Evolutionary conservation across 805 yeast genomes (phyloP), one percentile per base, ranked within the genome.

Genomic region (Candida nonsorbophila): DNA sequence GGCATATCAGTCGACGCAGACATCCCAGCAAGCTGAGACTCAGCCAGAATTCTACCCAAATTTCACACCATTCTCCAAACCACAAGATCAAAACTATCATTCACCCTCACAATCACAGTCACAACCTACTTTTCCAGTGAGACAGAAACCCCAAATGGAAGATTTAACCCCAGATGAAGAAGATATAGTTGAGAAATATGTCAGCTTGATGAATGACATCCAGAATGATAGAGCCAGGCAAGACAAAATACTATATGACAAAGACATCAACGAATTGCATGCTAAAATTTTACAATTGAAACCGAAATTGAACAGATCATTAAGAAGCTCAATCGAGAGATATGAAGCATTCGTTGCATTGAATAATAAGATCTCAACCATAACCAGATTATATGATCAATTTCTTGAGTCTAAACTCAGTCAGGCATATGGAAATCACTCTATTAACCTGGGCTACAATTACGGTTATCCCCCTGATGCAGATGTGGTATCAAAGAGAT

Each of bases 291-390:
- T 74, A 14, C 63, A 69, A 7, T 51, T 83, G 30, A 75, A 80
- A 34, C 92, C 95, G 3, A 85, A 81, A 43, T 51, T 85, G 24
- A 78, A 79, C 32, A 63, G 65, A 24, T 70, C 80, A 9, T 54
- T 84, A 17, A 67, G 74, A 25, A 73, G 69, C 16, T 64, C 84
- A 2, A 67, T 71, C 18, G 68, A 70, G 20, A 78, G 73, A 40
- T 74, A 85, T 44, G 90, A 85, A 29, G 53, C 58, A 13, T 69
- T 79, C 37, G 69, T 82, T 38, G 84, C 82, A 27, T 65, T 84
- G 74, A 85, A 83, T 55, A 73, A 81, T 27, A 85, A 87, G 45
- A 70, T 87, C 31, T 79, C 83, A 31, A 78, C 86, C 4, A 79
- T 85, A 18, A 72, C 78, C 47, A 70, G 81, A 37, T 62, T 81